These are phyloP conservation scores for Diaporthe aspalathi DNA, from an alignment of 2,329 filamentous ascomycete species.

Conservation along the genomic window DNA sequence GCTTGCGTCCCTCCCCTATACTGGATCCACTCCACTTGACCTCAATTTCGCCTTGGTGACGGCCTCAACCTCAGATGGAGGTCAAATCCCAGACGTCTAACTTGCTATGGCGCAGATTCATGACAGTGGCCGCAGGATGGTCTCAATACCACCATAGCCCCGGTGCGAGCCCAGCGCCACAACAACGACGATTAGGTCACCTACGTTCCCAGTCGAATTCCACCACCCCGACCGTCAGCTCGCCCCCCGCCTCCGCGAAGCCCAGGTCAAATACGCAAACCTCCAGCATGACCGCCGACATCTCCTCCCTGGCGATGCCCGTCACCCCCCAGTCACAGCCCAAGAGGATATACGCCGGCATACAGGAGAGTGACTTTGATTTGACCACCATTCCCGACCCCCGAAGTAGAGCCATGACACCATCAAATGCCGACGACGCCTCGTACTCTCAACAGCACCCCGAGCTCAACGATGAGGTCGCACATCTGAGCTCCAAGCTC, in stretches of 20 bases:
- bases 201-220: conserved; percentile 65
- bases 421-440: conserved; percentile 52
- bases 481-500: conserved; percentile 91
- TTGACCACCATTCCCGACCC: conserved; percentile 78
- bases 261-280: conserved; percentile 53
- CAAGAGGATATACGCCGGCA: conserved; percentile 49
- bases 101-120: conserved; percentile 56
- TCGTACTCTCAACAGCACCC: conserved; percentile 59
- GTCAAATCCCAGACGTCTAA: conserved; percentile 34
- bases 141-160: conserved; percentile 55
- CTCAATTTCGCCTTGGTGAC: neutral
- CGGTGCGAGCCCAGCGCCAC: conserved; percentile 48
- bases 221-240: conserved; percentile 53
- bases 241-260: conserved; percentile 52
- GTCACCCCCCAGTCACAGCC: conserved; percentile 30
- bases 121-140: conserved; percentile 63
- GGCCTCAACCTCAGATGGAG: conserved; percentile 32
- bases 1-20: conserved; percentile 31
- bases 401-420: conserved; percentile 63
- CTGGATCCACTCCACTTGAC: conserved; percentile 11
- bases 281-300: conserved; percentile 51
- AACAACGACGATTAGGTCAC: conserved; percentile 55
- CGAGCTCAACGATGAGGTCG: conserved; percentile 78
- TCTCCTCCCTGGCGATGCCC: conserved; percentile 42
- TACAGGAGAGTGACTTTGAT: conserved; percentile 65